Evolutionary conservation across 371 early-diverging fungal species (phyloP).

Genomic region (Zychaea mexicana): DNA sequence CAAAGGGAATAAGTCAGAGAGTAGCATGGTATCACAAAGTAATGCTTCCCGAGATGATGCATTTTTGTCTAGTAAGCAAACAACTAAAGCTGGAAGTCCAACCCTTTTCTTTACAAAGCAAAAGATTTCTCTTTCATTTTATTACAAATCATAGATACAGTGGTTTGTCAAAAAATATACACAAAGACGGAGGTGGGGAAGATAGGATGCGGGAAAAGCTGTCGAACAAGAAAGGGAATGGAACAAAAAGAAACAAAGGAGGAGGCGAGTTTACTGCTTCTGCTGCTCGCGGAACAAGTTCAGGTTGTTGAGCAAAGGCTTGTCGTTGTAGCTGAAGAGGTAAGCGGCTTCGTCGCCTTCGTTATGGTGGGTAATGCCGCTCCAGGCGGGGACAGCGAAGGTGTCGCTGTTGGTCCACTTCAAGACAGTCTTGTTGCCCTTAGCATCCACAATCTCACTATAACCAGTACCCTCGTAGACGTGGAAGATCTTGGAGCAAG

Average conservation of each 20-base stretch:
- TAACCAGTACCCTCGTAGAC: conserved; percentile 23
- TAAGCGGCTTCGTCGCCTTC: conserved; percentile 8
- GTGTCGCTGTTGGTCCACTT: conserved; percentile 23
- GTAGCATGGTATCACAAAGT: too few species aligned
- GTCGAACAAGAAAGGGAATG: not conserved
- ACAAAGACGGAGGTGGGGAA: not conserved
- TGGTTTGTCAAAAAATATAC: not conserved
- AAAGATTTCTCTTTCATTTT: not conserved
- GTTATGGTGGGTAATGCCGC: conserved; percentile 15
- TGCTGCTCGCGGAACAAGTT: conserved; percentile 6
- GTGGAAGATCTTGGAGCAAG: conserved; percentile 22
- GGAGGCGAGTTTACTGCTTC: not conserved
- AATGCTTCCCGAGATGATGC: too few species aligned
- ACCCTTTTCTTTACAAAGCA: not conserved
- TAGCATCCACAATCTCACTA: conserved; percentile 14
- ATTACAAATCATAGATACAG: not conserved
- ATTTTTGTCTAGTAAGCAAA: too few species aligned
- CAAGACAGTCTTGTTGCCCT: conserved; percentile 17
- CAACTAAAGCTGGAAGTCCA: too few species aligned
- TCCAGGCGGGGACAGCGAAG: conserved; percentile 25
- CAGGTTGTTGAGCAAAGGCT: conserved; percentile 14
- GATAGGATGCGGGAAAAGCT: too few species aligned
- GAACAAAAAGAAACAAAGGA: not conserved
- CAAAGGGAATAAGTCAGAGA: too few species aligned
- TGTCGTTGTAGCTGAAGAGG: conserved; percentile 13